Evolutionary conservation across 352 stramenopile genomes (phyloP).

Genomic region (Phytopythium oedochilum): DNA sequence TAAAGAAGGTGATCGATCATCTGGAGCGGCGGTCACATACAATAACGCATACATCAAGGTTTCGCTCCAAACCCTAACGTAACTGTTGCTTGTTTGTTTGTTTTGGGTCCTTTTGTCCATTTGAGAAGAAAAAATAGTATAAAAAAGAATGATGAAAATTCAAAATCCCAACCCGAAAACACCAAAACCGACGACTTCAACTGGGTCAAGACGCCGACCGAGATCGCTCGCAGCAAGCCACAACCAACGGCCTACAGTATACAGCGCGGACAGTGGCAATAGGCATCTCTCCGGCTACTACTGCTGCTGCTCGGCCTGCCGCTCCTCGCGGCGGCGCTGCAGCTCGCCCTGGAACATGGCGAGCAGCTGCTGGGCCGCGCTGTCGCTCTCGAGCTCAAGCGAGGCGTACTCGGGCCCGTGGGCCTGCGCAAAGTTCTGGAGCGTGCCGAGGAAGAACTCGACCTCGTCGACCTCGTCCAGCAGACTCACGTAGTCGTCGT

Average conservation of each 20-base stretch:
- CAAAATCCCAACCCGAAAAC: not conserved
- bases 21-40: too few relatives aligned
- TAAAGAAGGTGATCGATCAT: not conserved
- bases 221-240: too few relatives aligned
- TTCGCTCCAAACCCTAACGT: too few relatives aligned
- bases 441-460: constrained; percentile 87
- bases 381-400: constrained; percentile 54
- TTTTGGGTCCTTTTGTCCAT: too few relatives aligned
- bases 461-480: constrained; percentile 93
- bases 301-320: constrained; percentile 30
- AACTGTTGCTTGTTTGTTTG: too few relatives aligned
- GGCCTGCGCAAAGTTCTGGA: constrained; percentile 71
- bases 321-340: constrained; percentile 27
- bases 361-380: constrained; percentile 50
- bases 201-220: not conserved
- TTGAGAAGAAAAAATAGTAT: too few relatives aligned
- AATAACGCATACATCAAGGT: too few relatives aligned
- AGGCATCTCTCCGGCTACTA: not conserved
- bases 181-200: not conserved
- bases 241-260: too few relatives aligned
- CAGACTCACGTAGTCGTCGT: constrained; percentile 92
- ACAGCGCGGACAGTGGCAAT: too few relatives aligned
- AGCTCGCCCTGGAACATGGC: constrained; percentile 47
- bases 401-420: constrained; percentile 52
- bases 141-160: too few relatives aligned